Evolutionary conservation across 306 rosid species (phyloP), one percentile per base, ranked within the genome.

Genomic region (Vigna nakashimae): DNA sequence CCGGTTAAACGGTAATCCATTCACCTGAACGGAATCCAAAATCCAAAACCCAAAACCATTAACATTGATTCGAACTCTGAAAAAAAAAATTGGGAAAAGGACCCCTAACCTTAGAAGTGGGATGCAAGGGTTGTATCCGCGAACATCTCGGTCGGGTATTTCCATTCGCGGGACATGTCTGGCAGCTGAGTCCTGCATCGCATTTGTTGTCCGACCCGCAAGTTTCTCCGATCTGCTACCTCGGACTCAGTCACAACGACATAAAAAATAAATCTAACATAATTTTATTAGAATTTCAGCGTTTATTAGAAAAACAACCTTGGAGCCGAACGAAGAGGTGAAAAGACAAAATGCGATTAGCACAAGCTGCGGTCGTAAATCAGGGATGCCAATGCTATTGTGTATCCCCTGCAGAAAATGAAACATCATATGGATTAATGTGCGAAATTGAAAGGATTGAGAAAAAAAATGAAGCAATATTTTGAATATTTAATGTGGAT

Each of bases 171-270:
- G 86, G 78, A 82, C 99, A 96, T 10, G 90, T 86, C 6, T 84
- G 85, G 80, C 99, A 96, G 56, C 64, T 82, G 28, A 92, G 83
- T 40, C 97, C 97, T 56, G 75, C 56, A 18, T 96, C 97, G 76
- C 99, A 96, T 46, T 87, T 82, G 20, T 59, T 58, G 63, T 71
- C 83, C 26, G 90, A 51, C 2, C 93, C 86, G 62, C 99, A 96
- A 13, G 91, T 96, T 89, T 96, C 99, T 86, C 99, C 99, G 75
- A 96, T 90, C 99, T 96, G 86, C 73, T 69, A 73, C 57, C 77
- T 42, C 81, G 45, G 69, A 73, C 50, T 68, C 74, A 10, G 74
- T 69, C 75, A 82, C 46, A 69, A 66, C 9, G 13, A 18, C 0
- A 18, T 28, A 18, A 74, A 1, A 43, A 52, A 24, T 10, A 56